Evolutionary conservation across 1,284 basidiomycete genomes (phyloP), one percentile per base, ranked within the genome.

Genomic region (Ganoderma lingzhi): DNA sequence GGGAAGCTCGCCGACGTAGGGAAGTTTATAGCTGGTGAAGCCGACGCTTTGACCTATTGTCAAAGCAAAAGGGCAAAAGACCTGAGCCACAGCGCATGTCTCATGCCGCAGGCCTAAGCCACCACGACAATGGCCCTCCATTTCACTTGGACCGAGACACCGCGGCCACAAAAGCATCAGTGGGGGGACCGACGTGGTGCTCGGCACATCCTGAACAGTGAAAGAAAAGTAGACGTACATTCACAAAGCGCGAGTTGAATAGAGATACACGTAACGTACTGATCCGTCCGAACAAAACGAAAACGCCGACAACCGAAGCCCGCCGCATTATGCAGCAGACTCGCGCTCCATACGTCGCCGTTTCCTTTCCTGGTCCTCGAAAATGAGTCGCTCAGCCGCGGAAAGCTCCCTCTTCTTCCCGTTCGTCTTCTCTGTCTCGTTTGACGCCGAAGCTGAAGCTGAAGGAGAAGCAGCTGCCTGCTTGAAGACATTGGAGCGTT

Each of bases 321-420:
- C 48, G 44, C 32, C 53, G 56, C 62, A 48, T 67, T 72, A 79
- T 53, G 77, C 68, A 69, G 75, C 72, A n/a, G 59, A 28, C 51
- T 90, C 88, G 68, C 88, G 81, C 71, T 92, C 91, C 87, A 92
- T 90, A 68, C 84, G 83, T 72, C 92, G 83, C 78, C 88, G 85
- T 80, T 96, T 96, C 76, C 94, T 85, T 79, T 95, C 93, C 81
- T 93, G 92, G 63, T 97, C 96, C 81, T 97, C 96, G 67, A 90
- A 77, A 70, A 97, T 96, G 68, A 97, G 82, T 71, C 88, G 85
- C 81, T 97, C 96, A n/a, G 93, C 92, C 28, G 93, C 93, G 72
- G 90, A 89, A 86, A 95, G 88, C 35, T 87, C 87, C 3, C 87
- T 83, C 80, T 90, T 90, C 84, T 83, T 87, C 42, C 74, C 75